Evolutionary conservation across 768 basidiomycete species (phyloP).

Genomic region (Leccinum sublutescens): DNA sequence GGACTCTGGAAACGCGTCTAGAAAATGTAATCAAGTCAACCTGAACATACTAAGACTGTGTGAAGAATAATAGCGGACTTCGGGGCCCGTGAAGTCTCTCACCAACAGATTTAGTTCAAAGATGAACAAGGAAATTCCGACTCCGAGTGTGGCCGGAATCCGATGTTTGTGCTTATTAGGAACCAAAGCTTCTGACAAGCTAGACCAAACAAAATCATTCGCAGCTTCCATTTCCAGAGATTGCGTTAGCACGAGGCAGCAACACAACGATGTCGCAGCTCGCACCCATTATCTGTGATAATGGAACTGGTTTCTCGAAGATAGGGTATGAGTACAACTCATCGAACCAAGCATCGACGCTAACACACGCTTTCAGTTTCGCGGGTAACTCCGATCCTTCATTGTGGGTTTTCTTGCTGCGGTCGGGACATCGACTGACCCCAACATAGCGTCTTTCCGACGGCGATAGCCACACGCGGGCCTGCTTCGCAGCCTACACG

Average conservation of each 20-base stretch:
- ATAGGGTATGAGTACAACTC: slow-evolving; percentile 64
- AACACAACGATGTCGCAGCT: slow-evolving; percentile 67
- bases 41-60: not conserved
- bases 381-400: slow-evolving; percentile 99
- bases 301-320: slow-evolving; percentile 97
- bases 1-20: not conserved
- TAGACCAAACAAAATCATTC: slow-evolving; percentile 20
- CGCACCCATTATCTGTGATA: slow-evolving; percentile 96
- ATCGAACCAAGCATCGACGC: not conserved
- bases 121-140: not conserved
- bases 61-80: not conserved
- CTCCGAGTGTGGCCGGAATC: not conserved
- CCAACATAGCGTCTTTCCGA: slow-evolving; percentile 82
- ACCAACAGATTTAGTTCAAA: not conserved
- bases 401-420: slow-evolving; percentile 57
- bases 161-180: slow-evolving; percentile 27
- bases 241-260: slow-evolving; percentile 3
- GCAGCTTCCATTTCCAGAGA: slow-evolving; percentile 12
- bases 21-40: not conserved
- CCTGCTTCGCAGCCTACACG: slow-evolving; percentile 57
- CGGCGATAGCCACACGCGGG: slow-evolving; percentile 88
- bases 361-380: slow-evolving; percentile 54
- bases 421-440: slow-evolving; percentile 7
- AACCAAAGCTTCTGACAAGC: slow-evolving; percentile 24
- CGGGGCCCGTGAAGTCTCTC: not conserved